Evolutionary conservation across 129 eudicot species (phyloP).

Genomic region (Arctium minus): DNA sequence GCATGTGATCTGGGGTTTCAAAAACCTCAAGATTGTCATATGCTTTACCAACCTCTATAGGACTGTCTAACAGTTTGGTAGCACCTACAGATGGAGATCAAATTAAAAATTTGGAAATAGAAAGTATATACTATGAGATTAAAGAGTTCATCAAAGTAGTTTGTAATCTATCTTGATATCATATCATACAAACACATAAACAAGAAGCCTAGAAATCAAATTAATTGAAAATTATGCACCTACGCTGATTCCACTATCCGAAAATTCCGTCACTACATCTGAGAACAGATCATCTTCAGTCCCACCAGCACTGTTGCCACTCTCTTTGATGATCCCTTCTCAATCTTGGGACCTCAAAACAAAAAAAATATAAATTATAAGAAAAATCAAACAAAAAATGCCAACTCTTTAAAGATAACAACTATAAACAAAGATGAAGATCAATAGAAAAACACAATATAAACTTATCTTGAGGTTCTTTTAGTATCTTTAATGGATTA

Average conservation of each 20-base stretch:
- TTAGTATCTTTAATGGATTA: not conserved
- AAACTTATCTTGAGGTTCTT: not conserved
- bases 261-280: constrained; percentile 70
- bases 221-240: not conserved
- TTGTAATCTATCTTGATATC: not conserved
- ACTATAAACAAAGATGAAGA: not conserved
- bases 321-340: constrained; percentile 32
- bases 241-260: constrained; percentile 47
- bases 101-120: not conserved
- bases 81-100: constrained; percentile 10
- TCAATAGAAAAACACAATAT: not conserved
- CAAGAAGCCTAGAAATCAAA: not conserved
- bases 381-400: not conserved
- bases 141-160: too few relatives aligned
- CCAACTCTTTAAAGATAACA: not conserved
- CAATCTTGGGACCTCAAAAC: constrained; percentile 44
- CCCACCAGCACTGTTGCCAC: constrained; percentile 39
- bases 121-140: not conserved
- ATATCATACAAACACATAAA: not conserved
- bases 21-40: not conserved
- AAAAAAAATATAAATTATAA: not conserved
- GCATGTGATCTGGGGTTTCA: constrained; percentile 6
- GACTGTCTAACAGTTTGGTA: constrained; percentile 23
- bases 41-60: constrained; percentile 13
- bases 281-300: constrained; percentile 73